Evolutionary conservation across 202 grass and related monocot genomes (phyloP), one percentile per base, ranked within the genome.

Genomic region (Hordeum pubiflorum): DNA sequence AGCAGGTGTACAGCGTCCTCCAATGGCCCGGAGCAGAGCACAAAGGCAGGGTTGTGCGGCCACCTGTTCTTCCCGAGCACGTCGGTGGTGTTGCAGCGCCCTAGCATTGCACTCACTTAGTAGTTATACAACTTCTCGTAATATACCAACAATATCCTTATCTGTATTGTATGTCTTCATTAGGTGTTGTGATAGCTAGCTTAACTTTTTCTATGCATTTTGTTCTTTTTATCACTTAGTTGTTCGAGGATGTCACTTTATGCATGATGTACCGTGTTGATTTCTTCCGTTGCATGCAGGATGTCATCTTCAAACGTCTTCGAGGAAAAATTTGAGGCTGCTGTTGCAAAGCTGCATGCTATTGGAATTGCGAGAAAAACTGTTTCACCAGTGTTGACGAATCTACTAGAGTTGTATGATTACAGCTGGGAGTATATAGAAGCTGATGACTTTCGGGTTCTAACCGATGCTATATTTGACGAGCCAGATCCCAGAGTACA

Each of bases 381-480:
- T 10, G 43, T 52, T 72, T 50, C 69, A 31, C 69, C 4, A 72
- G 69, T 48, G 26, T 52, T 72, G 24, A 43, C 17, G 26, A 17
- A 72, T 31, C 69, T 72, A 31, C 57, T 93, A 52, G 10, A 33
- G 27, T 39, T 75, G 60, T 93, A 66, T 54, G 79, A 82, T 15
- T 17, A 67, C 65, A 84, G 86, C 3, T 93, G 91, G 91, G 91
- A 83, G 15, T 41, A 83, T 85, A 90, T 93, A 61, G 91, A 93
- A 79, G 87, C 84, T 37, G 91, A 93, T 78, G 73, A 52, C 65
- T 93, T 83, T 31, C 69, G 5, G 1, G 40, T 27, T 74, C 80
- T 93, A 80, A 83, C 39, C 55, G 70, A 90, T 74, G 79, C 79
- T 62, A 40, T 90, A 44, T 63, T 85, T 82, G 54, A 80, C 2